Evolutionary conservation across 2,329 filamentous ascomycete species (phyloP).

Genomic region (Botrytis elliptica): DNA sequence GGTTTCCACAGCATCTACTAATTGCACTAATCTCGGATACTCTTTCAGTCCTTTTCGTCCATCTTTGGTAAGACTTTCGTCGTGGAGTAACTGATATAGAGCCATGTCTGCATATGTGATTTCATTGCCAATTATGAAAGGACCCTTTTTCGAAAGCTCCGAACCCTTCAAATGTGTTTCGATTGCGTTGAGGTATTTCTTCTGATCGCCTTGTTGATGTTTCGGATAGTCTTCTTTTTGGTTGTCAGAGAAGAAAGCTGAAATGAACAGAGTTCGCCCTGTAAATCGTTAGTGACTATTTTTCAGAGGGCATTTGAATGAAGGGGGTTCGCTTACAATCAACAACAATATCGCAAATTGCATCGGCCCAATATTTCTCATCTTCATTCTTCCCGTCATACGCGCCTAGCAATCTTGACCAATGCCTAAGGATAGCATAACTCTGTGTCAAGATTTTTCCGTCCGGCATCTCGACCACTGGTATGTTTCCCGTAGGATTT

Average conservation of each 20-base stretch:
- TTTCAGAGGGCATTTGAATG: not conserved
- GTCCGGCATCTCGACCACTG: slow-evolving; percentile 35
- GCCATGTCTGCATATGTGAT: slow-evolving; percentile 39
- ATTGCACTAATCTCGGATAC: slow-evolving; percentile 34
- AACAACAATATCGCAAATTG: slow-evolving; percentile 38
- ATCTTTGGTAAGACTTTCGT: slow-evolving; percentile 36
- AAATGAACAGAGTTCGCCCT: slow-evolving; percentile 10
- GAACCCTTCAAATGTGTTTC: slow-evolving; percentile 39
- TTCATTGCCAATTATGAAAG: slow-evolving; percentile 35
- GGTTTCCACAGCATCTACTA: slow-evolving; percentile 35
- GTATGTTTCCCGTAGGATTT: slow-evolving; percentile 35
- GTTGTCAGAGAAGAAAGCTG: not conserved
- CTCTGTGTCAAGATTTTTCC: slow-evolving; percentile 39
- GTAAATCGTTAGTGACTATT: not conserved
- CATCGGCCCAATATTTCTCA: slow-evolving; percentile 39
- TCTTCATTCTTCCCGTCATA: slow-evolving; percentile 38
- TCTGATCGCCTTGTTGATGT: not conserved
- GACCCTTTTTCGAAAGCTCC: slow-evolving; percentile 37
- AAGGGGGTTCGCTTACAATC: slow-evolving; percentile 3
- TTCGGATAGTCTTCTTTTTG: not conserved
- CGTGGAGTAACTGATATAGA: slow-evolving; percentile 36
- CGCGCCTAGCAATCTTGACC: slow-evolving; percentile 32
- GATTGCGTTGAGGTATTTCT: slow-evolving; percentile 32
- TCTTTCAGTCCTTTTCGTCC: slow-evolving; percentile 33
- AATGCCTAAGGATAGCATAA: slow-evolving; percentile 39